These are phyloP conservation scores for Jacaranda copaia DNA, from an alignment of 257 asterid genomes.

Conservation along the genomic window DNA sequence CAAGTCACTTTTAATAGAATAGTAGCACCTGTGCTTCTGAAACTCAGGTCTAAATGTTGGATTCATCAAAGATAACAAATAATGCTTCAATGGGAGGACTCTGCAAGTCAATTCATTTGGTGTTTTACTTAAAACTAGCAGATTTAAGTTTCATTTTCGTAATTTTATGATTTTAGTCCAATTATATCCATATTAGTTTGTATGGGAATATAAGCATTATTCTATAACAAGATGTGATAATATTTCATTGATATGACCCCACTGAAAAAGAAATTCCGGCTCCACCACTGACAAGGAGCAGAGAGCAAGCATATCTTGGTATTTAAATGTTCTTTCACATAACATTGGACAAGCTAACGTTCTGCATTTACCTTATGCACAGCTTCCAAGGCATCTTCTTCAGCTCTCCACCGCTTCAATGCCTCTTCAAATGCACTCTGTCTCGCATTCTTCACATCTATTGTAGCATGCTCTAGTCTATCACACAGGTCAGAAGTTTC, in stretches of 20 bases:
- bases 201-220: too few species aligned
- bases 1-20: constrained; percentile 1
- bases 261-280: background rate
- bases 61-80: constrained; percentile 4
- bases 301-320: background rate
- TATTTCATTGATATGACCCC: background rate
- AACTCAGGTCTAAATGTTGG: background rate
- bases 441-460: constrained; percentile 53
- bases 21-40: background rate
- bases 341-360: background rate
- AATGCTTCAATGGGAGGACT: constrained; percentile 1
- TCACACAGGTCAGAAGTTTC: constrained; percentile 39
- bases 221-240: background rate
- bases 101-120: background rate
- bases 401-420: constrained; percentile 61
- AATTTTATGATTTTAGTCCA: background rate
- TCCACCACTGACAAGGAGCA: constrained; percentile 15
- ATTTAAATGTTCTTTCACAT: background rate
- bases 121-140: background rate
- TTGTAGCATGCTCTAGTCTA: constrained; percentile 55
- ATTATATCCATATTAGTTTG: background rate
- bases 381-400: constrained; percentile 65
- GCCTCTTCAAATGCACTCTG: constrained; percentile 56
- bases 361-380: constrained; percentile 51
- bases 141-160: background rate